These are phyloP conservation scores for Lepidium didymum DNA, from an alignment of 345 rosid genomes.

Conservation along the genomic window DNA sequence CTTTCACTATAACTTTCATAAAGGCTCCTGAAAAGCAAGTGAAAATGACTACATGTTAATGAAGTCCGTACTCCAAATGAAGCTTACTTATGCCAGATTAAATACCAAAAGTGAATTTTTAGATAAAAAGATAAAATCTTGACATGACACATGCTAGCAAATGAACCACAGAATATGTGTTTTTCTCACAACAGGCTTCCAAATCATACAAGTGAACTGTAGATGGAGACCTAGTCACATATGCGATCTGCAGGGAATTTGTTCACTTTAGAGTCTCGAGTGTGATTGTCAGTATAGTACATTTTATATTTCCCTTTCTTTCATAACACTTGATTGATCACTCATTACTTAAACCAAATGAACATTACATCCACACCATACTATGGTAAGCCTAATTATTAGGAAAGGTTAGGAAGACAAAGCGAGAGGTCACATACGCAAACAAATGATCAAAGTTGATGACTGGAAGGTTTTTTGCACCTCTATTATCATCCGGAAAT, in stretches of 20 bases:
- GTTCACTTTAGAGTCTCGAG: not conserved
- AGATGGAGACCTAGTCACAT: not conserved
- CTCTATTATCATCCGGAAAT: slow-evolving; percentile 60
- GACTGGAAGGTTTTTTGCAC: slow-evolving; percentile 52
- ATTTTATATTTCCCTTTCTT: not conserved
- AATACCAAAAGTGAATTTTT: not conserved
- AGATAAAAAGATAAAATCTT: not conserved
- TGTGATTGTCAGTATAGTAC: not conserved
- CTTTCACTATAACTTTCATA: slow-evolving; percentile 49
- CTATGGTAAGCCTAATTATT: not conserved
- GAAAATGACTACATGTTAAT: not conserved
- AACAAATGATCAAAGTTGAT: slow-evolving; percentile 83
- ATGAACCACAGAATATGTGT: not conserved
- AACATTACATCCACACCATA: not conserved
- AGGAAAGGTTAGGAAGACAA: slow-evolving; percentile 19
- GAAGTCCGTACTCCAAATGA: not conserved
- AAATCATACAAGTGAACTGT: not conserved
- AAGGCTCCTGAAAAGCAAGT: slow-evolving; percentile 49
- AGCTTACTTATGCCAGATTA: not conserved
- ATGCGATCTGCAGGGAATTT: not conserved
- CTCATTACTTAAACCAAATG: not conserved
- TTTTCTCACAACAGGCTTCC: not conserved
- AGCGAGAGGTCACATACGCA: slow-evolving; percentile 55
- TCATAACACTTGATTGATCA: not conserved
- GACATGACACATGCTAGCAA: not conserved